Base-by-base conservation (phyloP, 352 stramenopile species). In the Phytophthora ramorum region DNA sequence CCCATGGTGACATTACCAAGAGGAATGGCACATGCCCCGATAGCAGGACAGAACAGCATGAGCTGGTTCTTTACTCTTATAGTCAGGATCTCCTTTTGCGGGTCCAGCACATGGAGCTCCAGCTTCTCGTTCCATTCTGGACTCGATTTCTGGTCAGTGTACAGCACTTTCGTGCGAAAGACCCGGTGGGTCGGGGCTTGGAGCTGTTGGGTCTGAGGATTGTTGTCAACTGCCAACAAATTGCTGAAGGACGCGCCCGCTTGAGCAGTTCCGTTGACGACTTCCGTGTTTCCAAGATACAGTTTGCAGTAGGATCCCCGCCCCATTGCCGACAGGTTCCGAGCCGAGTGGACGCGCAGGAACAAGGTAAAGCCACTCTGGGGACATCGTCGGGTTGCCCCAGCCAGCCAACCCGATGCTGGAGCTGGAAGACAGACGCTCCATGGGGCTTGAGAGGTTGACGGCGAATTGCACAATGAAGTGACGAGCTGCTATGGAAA, bases 71-170 rank as follows among this genome's bases (percentile, higher is more conserved):
- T 91, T 22, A 90, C 81, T 51, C 83, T 70, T 47, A 91, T 78
- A 43, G 75, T 89, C 17, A 91, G 46, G 38, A 91, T 83, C 69
- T 89, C 72, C 19, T 66, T 81, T 16, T 64, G 53, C 9, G 81
- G 78, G 17, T 89, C 71, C 6, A 83, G 51, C 7, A 91, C 64
- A 14, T 79, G 70, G 22, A 91, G 63, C 44, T 90, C 75, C 26
- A 92, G 85, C 73, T 92, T 92, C 47, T 92, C 75, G 59, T 92
- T 90, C 83, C 83, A 92, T 37, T 89, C 57, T 9, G 83, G 79
- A 38, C 75, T 68, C 9, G 70, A 73, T n/a, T 70, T 77, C 44
- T 73, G 45, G 43, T 69, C 60, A 19, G 76, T 73, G 30, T 71
- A 76, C 16, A 75, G 50, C 17, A 88, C 70, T 60, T 85, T 86